Evolutionary conservation across 345 rosid genomes (phyloP).

Genomic region (Murraya koenigii): DNA sequence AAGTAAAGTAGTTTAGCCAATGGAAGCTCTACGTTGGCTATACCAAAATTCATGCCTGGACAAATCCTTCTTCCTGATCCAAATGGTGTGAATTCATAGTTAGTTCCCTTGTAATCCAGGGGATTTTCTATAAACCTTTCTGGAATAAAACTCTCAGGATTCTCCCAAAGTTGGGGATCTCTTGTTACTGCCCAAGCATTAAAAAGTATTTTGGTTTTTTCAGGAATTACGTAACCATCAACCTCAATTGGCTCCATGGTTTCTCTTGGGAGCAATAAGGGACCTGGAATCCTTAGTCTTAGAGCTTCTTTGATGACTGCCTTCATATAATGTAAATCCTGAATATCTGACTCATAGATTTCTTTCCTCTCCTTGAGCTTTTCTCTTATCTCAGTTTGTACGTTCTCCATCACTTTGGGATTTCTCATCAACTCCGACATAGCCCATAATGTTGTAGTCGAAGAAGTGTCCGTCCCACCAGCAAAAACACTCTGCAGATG

Average conservation of each 20-base stretch:
- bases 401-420: background rate
- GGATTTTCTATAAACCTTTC: background rate
- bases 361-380: background rate
- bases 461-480: conserved; percentile 1
- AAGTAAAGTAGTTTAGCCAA: background rate
- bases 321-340: background rate
- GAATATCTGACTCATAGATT: background rate
- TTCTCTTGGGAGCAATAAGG: conserved; percentile 4
- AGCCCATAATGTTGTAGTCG: background rate
- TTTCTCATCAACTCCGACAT: conserved; percentile 7
- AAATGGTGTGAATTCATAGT: conserved; percentile 6
- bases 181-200: conserved; percentile 10
- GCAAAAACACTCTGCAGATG: background rate
- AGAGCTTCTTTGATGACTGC: conserved; percentile 4
- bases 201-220: background rate
- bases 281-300: background rate
- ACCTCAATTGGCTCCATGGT: conserved; percentile 3
- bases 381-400: background rate
- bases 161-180: conserved; percentile 1
- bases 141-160: conserved; percentile 9
- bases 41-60: conserved; percentile 4
- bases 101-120: background rate
- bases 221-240: conserved; percentile 3
- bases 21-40: conserved; percentile 2
- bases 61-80: conserved; percentile 8